Evolutionary conservation across 2,329 filamentous ascomycete genomes (phyloP), one percentile per base, ranked within the genome.

Genomic region (Ramichloridium luteum): DNA sequence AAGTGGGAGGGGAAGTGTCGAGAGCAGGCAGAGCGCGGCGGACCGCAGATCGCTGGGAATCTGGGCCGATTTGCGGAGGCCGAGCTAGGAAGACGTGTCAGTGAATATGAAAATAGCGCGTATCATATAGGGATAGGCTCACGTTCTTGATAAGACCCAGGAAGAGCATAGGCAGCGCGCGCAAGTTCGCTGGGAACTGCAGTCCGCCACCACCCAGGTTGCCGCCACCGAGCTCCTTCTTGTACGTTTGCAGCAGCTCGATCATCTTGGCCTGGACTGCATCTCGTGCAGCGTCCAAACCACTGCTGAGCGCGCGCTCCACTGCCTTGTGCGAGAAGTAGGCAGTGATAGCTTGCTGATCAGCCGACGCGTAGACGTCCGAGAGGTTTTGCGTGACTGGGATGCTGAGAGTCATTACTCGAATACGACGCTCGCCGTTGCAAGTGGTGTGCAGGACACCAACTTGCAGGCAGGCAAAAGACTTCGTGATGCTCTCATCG

Each of bases 311-410:
- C 8, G 81, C 77, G 47, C 84, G 72, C 64, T 98, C 90, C 3
- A 96, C 90, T 11, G 90, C 90, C 65, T 96, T 96, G 70, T 98
- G 90, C 47, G 80, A 88, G 66, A 88, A 96, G 65, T 88, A 96
- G 9, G 82, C 81, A 3, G 86, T 80, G 46, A 98, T 84, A 10
- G 90, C 90, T 49, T 80, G 79, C 58, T 94, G 88, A 52, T 98
- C 90, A 0, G 90, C 90, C 4, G 84, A 93, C 6, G 90, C 85
- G 56, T 94, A 98, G 12, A 96, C 67, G 51, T 93, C 86, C 3
- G 85, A 82, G 38, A 98, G 62, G 51, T 76, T 88, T 41, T 86
- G 81, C 1, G 90, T 96, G 0, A 90, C 96, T 1, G 90, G 90
- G 31, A 98, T 73, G 20, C 85, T 81, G 41, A 98, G 65, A 0